Evolutionary conservation across 202 grass and related monocot species (phyloP).

Genomic region (Musa balbisiana): DNA sequence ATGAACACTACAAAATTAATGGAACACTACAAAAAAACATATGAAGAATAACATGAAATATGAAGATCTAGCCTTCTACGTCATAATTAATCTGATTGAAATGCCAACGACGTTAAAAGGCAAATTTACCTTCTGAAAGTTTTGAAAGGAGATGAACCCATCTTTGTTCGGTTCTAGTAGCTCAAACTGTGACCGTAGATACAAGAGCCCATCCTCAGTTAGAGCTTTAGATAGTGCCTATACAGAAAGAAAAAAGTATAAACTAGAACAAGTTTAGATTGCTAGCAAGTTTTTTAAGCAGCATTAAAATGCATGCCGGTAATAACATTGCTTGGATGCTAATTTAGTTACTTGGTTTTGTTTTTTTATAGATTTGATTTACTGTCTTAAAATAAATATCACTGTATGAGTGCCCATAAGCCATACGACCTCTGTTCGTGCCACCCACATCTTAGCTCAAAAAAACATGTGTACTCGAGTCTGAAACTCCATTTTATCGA

Average conservation of each 20-base stretch:
- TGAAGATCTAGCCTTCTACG: not conserved
- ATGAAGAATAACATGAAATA: not conserved
- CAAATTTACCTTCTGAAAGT: conserved; percentile 58
- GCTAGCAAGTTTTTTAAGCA: not conserved
- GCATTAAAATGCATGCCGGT: too few species aligned
- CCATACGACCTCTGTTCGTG: too few species aligned
- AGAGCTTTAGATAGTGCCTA: conserved; percentile 90
- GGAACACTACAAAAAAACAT: not conserved
- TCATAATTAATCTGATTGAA: not conserved
- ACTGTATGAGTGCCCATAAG: too few species aligned
- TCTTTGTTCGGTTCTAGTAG: conserved; percentile 74
- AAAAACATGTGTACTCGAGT: too few species aligned
- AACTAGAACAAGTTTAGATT: not conserved
- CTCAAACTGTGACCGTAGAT: conserved; percentile 80
- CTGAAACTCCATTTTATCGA: too few species aligned
- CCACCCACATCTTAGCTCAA: too few species aligned
- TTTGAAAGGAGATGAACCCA: conserved; percentile 62
- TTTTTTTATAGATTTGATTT: not conserved
- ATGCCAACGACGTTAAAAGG: not conserved
- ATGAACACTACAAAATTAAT: not conserved
- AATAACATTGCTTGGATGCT: too few species aligned
- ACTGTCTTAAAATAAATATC: too few species aligned
- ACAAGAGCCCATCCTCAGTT: conserved; percentile 73
- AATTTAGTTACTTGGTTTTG: not conserved
- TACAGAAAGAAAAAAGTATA: not conserved